A percentile compares a stretch with the other conserved stretches of the same genome.
phyloP scores from a whole-genome alignment of 768 basidiomycete genomes.

The Sarcomyxa edulis region DNA sequence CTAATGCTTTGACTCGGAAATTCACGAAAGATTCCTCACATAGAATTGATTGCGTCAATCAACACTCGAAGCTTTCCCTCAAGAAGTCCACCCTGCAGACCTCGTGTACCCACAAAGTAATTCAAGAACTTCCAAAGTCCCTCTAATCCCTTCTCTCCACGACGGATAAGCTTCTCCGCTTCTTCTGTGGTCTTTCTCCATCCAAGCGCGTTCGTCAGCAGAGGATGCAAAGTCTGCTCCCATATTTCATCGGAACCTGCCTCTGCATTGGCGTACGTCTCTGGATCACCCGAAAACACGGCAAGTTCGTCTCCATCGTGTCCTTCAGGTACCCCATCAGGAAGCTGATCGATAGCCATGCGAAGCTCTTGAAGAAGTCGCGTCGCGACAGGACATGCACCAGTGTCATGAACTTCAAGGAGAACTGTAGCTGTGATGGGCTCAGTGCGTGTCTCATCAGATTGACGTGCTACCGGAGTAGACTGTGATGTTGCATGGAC shows the following conservation, averaged over 20 bases:
- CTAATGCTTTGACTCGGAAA: not conserved
- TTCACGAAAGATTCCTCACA: too few species aligned
- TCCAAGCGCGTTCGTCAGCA: slow-evolving; percentile 14
- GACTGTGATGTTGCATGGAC: not conserved
- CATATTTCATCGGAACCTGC: slow-evolving; percentile 15
- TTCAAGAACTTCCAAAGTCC: slow-evolving; percentile 13
- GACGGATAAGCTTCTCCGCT: slow-evolving; percentile 8
- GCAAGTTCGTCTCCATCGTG: slow-evolving; percentile 8
- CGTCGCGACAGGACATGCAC: not conserved
- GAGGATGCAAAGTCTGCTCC: slow-evolving; percentile 15
- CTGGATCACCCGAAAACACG: slow-evolving; percentile 4
- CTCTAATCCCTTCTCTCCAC: slow-evolving; percentile 15
- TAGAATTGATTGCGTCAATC: slow-evolving; percentile 10
- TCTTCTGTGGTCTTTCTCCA: slow-evolving; percentile 15
- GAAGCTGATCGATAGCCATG: slow-evolving; percentile 5
- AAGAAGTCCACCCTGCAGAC: slow-evolving; percentile 17
- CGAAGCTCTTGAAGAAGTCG: slow-evolving; percentile 4
- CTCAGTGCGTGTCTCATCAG: not conserved
- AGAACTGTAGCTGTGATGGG: not conserved
- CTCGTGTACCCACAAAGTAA: slow-evolving; percentile 15
- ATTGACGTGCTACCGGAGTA: not conserved
- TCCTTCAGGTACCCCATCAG: slow-evolving; percentile 7
- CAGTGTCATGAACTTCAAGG: not conserved
- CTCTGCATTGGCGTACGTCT: slow-evolving; percentile 4
- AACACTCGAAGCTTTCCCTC: slow-evolving; percentile 18